Conservation (phyloP, 2,329 filamentous ascomycete species). For the Colletotrichum sp. region DNA sequence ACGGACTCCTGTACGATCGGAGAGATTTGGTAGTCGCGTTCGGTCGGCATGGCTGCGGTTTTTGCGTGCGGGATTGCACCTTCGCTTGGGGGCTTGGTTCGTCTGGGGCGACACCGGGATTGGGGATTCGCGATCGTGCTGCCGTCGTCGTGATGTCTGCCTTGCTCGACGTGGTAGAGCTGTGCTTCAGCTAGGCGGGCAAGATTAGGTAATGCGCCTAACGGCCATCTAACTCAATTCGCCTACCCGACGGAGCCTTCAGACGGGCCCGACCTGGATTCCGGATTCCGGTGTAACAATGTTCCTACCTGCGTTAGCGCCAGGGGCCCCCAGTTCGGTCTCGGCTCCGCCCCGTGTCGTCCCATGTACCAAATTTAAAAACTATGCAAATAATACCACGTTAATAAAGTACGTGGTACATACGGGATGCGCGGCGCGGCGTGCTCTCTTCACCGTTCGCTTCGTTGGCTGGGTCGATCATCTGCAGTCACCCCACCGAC, state of each 20-base stretch:
- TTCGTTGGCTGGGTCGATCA: constrained; percentile 13
- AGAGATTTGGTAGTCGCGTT: constrained; percentile 75
- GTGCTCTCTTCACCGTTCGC: constrained; percentile 1
- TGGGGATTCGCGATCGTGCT: not conserved
- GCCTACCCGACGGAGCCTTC: not conserved
- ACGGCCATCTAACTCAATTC: not conserved
- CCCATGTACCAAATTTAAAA: constrained; percentile 5
- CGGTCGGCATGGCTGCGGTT: constrained; percentile 64
- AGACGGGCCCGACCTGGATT: not conserved
- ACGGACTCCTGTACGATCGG: constrained; percentile 82
- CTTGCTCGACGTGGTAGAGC: not conserved
- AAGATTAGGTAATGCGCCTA: constrained; percentile 5
- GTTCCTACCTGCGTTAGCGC: not conserved
- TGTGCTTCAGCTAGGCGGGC: not conserved
- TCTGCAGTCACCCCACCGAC: constrained; percentile 7
- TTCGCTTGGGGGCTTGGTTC: not conserved
- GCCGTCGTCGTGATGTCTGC: not conserved
- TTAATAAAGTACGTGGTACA: not conserved
- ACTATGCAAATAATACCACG: constrained; percentile 10
- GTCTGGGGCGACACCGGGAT: not conserved
- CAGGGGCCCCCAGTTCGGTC: not conserved
- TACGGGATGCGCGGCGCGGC: not conserved
- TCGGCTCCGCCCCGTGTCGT: constrained; percentile 13
- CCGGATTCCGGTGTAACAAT: not conserved
- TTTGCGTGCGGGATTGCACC: not conserved